Conservation (phyloP, 2,329 filamentous ascomycete genomes). For the Trichophyton benhamiae region DNA sequence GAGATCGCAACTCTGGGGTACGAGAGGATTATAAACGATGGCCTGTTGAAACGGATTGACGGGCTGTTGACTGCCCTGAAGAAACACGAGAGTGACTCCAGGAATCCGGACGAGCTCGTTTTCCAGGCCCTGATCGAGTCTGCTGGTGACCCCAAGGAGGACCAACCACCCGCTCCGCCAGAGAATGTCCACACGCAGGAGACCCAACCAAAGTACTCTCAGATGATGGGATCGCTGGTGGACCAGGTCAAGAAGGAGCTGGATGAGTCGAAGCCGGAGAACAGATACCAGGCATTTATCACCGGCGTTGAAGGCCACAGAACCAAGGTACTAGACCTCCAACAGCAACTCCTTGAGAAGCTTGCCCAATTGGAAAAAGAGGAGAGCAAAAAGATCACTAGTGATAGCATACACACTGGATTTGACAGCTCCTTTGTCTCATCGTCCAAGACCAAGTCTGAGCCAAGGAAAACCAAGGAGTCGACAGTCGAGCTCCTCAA, state of each 20-base stretch:
- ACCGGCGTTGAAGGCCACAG: constrained; percentile 65
- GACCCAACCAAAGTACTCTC: constrained; percentile 72
- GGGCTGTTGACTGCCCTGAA: constrained; percentile 62
- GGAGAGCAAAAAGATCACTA: constrained; percentile 83
- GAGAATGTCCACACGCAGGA: constrained; percentile 66
- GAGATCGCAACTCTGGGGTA: constrained; percentile 89
- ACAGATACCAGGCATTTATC: constrained; percentile 63
- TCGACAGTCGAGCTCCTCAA: constrained; percentile 61
- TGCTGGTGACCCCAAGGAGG: constrained; percentile 55
- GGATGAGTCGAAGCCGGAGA: constrained; percentile 57
- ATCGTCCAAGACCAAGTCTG: constrained; percentile 38
- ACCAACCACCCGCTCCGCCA: constrained; percentile 62
- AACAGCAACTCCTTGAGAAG: constrained; percentile 61
- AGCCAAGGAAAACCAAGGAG: constrained; percentile 33
- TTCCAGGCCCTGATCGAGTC: constrained; percentile 83
- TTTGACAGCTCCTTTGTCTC: constrained; percentile 78
- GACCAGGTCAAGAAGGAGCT: constrained; percentile 85
- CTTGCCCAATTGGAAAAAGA: constrained; percentile 73
- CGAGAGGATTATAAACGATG: constrained; percentile 81
- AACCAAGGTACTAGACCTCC: constrained; percentile 63
- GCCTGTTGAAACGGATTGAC: constrained; percentile 72
- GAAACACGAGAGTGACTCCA: constrained; percentile 54
- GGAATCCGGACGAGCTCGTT: constrained; percentile 64
- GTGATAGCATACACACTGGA: constrained; percentile 73
- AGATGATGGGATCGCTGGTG: constrained; percentile 95